phyloP scores from a whole-genome alignment of 2,329 filamentous ascomycete species.

The Kalmusia sp. region DNA sequence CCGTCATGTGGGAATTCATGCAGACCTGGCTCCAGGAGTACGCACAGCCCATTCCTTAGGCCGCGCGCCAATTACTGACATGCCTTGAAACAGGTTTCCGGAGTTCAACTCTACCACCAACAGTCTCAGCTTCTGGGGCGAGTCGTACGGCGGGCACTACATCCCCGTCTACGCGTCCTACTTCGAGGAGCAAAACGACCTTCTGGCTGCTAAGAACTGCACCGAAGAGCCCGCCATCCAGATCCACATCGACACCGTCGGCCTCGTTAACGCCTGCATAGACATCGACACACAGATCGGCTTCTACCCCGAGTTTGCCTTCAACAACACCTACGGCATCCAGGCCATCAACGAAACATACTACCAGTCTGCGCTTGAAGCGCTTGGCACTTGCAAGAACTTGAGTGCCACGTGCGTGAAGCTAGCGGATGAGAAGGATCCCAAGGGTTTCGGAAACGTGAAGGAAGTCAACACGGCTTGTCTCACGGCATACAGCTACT shows the following conservation, averaged over 20 bases:
- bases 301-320: constrained; percentile 56
- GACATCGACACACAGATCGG: constrained; percentile 54
- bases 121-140: constrained; percentile 55
- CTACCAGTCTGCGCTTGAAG: constrained; percentile 50
- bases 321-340: constrained; percentile 64
- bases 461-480: constrained; percentile 47
- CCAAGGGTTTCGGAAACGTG: constrained; percentile 48
- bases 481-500: constrained; percentile 49
- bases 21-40: constrained; percentile 21
- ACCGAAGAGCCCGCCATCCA: constrained; percentile 30
- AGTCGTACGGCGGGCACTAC: constrained; percentile 62
- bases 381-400: constrained; percentile 57
- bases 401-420: constrained; percentile 56
- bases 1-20: constrained; percentile 18
- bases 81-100: constrained; percentile 56
- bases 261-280: constrained; percentile 62
- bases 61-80: constrained; percentile 1
- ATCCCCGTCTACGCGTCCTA: constrained; percentile 62
- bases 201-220: constrained; percentile 49
- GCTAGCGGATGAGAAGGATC: constrained; percentile 54
- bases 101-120: constrained; percentile 64
- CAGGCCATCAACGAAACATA: constrained; percentile 54
- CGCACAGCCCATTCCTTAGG: background rate
- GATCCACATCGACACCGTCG: constrained; percentile 55
- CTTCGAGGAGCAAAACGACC: constrained; percentile 61